Percentiles rank a stretch among this genome's conserved stretches.
Conservation (phyloP, 1,139 yeast species). For the Blastobotrys buckinghamii region DNA sequence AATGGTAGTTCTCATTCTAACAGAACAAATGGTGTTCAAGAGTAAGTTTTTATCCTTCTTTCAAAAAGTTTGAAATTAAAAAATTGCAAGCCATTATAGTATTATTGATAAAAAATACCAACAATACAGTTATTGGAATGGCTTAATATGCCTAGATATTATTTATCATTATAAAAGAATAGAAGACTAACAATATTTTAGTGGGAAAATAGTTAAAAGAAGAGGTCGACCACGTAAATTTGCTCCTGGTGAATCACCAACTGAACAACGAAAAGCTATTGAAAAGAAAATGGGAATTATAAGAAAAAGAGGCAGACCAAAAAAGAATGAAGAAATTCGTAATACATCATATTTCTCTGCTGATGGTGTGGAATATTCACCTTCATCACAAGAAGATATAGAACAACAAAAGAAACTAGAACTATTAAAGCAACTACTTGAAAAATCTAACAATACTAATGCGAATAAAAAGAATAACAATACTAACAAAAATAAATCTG, state of each 20-base stretch:
- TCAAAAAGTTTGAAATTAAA: no score
- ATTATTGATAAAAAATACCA: no score
- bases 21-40: no score
- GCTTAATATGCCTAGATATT: no score
- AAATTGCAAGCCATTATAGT: no score
- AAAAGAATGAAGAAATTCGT: conserved; percentile 6
- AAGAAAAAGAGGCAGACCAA: conserved; percentile 15
- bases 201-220: conserved; percentile 3
- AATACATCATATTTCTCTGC: neutral
- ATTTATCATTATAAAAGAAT: neutral
- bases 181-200: neutral
- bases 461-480: neutral
- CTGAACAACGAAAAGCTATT: conserved; percentile 6
- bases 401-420: neutral
- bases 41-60: no score
- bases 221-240: conserved; percentile 16
- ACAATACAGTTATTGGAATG: no score
- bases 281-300: conserved; percentile 5
- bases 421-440: no score
- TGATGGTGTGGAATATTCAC: no score
- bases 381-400: neutral
- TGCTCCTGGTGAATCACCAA: conserved; percentile 12
- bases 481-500: no score
- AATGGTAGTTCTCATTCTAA: no score
- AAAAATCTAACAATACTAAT: neutral